Percentiles rank a stretch among this genome's conserved stretches.
phyloP scores from a whole-genome alignment of 208 protist genomes.

The Trypanosoma scelopori region DNA sequence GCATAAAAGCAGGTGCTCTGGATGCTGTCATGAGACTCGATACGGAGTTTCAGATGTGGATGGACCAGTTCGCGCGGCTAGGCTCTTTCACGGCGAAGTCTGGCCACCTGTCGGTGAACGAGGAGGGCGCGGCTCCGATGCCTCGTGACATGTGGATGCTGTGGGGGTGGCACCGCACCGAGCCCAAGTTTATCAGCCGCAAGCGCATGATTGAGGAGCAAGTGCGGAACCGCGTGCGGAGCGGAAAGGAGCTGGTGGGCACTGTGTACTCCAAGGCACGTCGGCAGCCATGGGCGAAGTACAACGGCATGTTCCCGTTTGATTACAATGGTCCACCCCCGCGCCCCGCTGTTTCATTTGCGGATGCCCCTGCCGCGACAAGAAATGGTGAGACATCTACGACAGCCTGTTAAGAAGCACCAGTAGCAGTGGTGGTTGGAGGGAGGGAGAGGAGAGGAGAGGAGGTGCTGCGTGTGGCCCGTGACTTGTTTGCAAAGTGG shows the following conservation, averaged over 20 bases:
- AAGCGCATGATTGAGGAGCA: constrained; percentile 61
- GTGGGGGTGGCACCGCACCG: constrained; percentile 86
- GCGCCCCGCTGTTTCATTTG: constrained; percentile 45
- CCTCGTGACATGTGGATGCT: constrained; percentile 87
- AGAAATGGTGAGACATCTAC: constrained; percentile 7
- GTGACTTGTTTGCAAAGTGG: no score
- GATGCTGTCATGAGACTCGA: constrained; percentile 80
- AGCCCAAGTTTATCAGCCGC: constrained; percentile 83
- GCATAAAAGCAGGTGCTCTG: constrained; percentile 56
- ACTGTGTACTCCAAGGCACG: constrained; percentile 77
- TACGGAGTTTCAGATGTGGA: constrained; percentile 91
- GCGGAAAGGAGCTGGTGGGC: constrained; percentile 67
- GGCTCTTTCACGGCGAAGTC: constrained; percentile 77
- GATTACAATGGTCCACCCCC: constrained; percentile 75
- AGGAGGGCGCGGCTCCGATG: constrained; percentile 83
- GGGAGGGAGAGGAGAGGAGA: background rate
- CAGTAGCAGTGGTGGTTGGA: background rate
- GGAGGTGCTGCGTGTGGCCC: no score
- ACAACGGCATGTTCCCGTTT: constrained; percentile 75
- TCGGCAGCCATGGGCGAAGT: constrained; percentile 84
- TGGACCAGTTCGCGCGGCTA: constrained; percentile 86
- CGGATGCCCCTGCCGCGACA: constrained; percentile 49
- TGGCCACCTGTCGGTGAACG: constrained; percentile 78
- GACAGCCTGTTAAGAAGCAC: constrained; percentile 15
- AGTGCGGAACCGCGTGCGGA: constrained; percentile 58